Percentiles rank a stretch among this genome's conserved stretches.
phyloP scores from a whole-genome alignment of 345 rosid species.

The Zanthoxylum bungeanum region DNA sequence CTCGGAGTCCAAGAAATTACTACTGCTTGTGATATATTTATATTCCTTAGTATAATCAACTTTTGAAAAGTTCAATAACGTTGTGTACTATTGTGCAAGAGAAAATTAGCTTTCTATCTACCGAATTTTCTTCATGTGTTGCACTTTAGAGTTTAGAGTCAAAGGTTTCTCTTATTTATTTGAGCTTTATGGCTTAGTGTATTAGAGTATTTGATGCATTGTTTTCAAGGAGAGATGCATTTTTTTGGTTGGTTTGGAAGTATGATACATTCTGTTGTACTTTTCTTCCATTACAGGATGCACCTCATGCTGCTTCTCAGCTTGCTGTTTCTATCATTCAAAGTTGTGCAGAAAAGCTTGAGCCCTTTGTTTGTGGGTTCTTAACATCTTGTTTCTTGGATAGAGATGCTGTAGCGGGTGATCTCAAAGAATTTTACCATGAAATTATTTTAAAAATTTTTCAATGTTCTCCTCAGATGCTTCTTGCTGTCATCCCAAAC shows the following conservation, averaged over 20 bases:
- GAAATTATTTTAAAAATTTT: slow-evolving; percentile 69
- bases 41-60: neutral
- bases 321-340: slow-evolving; percentile 82
- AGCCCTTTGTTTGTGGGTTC: slow-evolving; percentile 73
- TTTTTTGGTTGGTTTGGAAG: neutral
- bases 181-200: neutral
- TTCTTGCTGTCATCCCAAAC: slow-evolving; percentile 67
- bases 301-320: slow-evolving; percentile 50
- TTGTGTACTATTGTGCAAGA: neutral
- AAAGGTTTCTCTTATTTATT: neutral
- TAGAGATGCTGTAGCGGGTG: slow-evolving; percentile 57
- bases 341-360: slow-evolving; percentile 58
- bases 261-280: slow-evolving; percentile 2
- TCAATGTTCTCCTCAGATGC: slow-evolving; percentile 73
- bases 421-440: slow-evolving; percentile 77
- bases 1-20: neutral
- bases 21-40: neutral
- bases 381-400: slow-evolving; percentile 69
- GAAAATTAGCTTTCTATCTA: neutral
- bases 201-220: neutral
- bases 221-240: neutral
- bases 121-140: neutral
- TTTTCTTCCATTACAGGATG: slow-evolving; percentile 38
- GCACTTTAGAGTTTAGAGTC: neutral
- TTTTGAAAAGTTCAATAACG: neutral